Percentiles rank a stretch among this genome's conserved stretches.
Evolutionary conservation across 2,329 filamentous ascomycete genomes (phyloP).

Genomic region (Venturia effusa): DNA sequence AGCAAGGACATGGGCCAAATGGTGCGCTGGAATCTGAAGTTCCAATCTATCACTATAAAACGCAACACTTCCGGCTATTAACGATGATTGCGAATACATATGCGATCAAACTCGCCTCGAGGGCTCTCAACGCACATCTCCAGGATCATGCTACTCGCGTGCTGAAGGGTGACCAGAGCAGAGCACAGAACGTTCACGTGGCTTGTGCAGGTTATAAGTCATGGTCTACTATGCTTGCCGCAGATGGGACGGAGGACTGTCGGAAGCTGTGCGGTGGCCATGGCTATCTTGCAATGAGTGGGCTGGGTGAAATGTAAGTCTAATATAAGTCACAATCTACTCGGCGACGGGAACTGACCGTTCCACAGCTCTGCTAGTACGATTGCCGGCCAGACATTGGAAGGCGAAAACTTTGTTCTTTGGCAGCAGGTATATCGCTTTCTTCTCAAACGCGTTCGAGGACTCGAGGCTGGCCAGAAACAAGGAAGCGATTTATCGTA

Average conservation of each 20-base stretch:
- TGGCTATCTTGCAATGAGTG: slow-evolving; percentile 26
- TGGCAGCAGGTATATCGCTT: slow-evolving; percentile 27
- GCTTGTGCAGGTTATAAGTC: slow-evolving; percentile 44
- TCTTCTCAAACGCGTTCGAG: slow-evolving; percentile 19
- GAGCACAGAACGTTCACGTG: slow-evolving; percentile 40
- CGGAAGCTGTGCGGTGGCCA: slow-evolving; percentile 29
- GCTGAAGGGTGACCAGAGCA: slow-evolving; percentile 37
- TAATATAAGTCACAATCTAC: too few species aligned
- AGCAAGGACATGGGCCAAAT: slow-evolving; percentile 36
- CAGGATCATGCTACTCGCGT: slow-evolving; percentile 33
- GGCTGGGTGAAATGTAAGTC: slow-evolving; percentile 21
- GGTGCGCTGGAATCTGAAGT: slow-evolving; percentile 35
- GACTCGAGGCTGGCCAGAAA: slow-evolving; percentile 12
- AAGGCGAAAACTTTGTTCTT: slow-evolving; percentile 33
- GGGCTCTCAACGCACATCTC: slow-evolving; percentile 40
- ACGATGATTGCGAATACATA: slow-evolving; percentile 43
- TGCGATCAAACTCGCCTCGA: slow-evolving; percentile 35
- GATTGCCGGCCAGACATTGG: slow-evolving; percentile 22
- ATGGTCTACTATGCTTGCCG: slow-evolving; percentile 40
- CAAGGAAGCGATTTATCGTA: slow-evolving; percentile 11
- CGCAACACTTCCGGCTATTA: slow-evolving; percentile 42
- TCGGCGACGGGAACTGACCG: neutral
- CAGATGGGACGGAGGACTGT: slow-evolving; percentile 38
- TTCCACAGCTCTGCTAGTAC: slow-evolving; percentile 13
- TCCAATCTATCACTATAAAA: slow-evolving; percentile 42